Base-by-base conservation (phyloP, 1,284 basidiomycete species). In the Cutaneotrichosporon cavernicola region DNA sequence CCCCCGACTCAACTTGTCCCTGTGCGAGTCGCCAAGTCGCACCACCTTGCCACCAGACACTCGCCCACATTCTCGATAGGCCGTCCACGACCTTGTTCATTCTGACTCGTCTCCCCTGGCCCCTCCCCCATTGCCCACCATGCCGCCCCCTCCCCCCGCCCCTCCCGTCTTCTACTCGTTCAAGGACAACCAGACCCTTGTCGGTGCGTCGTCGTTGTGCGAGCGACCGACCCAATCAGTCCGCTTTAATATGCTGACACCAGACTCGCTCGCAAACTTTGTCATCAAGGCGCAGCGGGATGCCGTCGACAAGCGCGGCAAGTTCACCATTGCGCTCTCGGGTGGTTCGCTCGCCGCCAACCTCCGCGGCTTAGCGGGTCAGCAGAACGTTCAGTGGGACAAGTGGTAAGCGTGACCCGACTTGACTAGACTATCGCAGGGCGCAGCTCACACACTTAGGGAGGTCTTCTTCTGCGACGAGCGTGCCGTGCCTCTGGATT, bases 381-480 rank as follows among this genome's bases (percentile, higher is more conserved):
- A 90, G 70, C 83, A 88, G 50, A 86, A 86, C 58, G 86, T 95
- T 16, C 91, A 90, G 79, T 99, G 97, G 94, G 68, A 69, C 65
- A 69, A 69, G 65, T 69, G 68, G 77, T 94, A 36, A 36, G 72
- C 69, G 86, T 31, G 31, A 22, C 56, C 2, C 26, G 26, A 26
- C 26, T 26, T 26, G 26, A 13, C 34, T 10, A 56, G 26, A 13
- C 34, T 10, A 56, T 3, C 10, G n/a, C n/a, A 31, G 16, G 21
- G 26, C 38, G 32, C 9, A 21, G 13, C n/a, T 56, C 34, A 57
- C 11, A 49, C 60, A 21, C 26, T 5, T 79, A 98, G 95, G 95
- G 92, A 98, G 73, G 88, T 99, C 73, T 99, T 91, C 83, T 99
- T 98, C 80, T 93, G 89, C 60, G 97, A 99, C 80, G 97, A 99